phyloP scores from a whole-genome alignment of 176 grass and related monocot species.

The Secale cereale region DNA sequence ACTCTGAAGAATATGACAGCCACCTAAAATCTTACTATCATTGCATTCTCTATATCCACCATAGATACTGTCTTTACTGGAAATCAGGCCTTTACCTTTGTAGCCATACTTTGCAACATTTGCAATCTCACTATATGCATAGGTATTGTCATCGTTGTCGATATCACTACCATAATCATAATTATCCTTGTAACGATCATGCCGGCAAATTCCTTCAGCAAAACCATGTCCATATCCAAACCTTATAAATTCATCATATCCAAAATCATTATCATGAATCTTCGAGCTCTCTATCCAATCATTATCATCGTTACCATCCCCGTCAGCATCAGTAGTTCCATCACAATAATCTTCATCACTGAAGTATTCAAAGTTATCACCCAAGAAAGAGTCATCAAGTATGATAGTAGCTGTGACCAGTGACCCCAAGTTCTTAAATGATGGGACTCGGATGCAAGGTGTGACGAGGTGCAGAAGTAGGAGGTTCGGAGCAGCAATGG shows the following conservation, averaged over 20 bases:
- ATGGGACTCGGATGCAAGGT: neutral
- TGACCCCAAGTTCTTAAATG: conserved; percentile 6
- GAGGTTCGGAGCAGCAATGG: conserved; percentile 18
- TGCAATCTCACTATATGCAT: conserved; percentile 33
- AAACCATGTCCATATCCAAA: neutral
- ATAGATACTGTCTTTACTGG: neutral
- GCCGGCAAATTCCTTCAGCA: neutral
- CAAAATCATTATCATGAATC: neutral
- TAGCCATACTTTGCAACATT: conserved; percentile 12
- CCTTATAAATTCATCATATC: neutral
- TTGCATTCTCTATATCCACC: neutral
- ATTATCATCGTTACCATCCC: neutral
- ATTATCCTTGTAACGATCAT: neutral
- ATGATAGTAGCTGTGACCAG: conserved; percentile 14
- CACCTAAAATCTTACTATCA: neutral
- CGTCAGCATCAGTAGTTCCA: conserved; percentile 8
- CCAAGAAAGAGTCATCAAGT: conserved; percentile 26
- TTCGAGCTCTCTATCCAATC: neutral
- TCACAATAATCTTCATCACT: conserved; percentile 11
- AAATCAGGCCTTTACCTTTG: neutral
- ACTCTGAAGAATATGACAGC: neutral
- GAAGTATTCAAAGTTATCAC: neutral
- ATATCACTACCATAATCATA: conserved; percentile 20
- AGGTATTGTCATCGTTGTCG: conserved; percentile 20
- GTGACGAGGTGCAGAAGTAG: neutral